Percentiles rank a stretch among this genome's conserved stretches.
Conservation (phyloP, 2,329 filamentous ascomycete species). For the Hyphodiscus sp. region DNA sequence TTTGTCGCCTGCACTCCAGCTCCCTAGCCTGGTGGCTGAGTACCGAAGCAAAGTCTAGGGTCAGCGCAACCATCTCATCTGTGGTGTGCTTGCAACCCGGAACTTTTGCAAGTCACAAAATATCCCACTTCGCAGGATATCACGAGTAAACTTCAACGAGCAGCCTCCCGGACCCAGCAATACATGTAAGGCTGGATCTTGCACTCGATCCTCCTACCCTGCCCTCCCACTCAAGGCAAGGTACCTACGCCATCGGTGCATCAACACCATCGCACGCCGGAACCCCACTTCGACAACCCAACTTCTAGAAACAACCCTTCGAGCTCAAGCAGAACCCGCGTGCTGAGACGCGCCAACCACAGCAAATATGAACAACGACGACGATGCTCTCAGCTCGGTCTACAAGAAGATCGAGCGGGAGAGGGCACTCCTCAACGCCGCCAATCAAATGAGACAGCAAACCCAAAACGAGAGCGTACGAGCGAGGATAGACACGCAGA, state of each 20-base stretch:
- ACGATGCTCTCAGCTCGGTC: constrained; percentile 68
- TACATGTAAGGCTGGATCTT: neutral
- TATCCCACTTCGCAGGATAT: constrained; percentile 14
- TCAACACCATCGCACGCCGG: neutral
- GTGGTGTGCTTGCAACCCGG: neutral
- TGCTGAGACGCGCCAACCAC: constrained; percentile 18
- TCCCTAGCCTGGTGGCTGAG: neutral
- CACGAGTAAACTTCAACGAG: constrained; percentile 11
- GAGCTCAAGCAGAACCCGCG: constrained; percentile 9
- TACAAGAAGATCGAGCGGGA: constrained; percentile 97
- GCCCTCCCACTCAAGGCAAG: constrained; percentile 1
- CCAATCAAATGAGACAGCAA: constrained; percentile 90
- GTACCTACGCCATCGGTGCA: too few relatives aligned
- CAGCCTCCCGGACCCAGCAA: neutral
- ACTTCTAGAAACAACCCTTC: constrained; percentile 3
- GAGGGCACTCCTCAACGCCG: constrained; percentile 88
- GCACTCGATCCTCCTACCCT: neutral
- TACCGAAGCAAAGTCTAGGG: neutral
- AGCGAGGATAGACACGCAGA: constrained; percentile 85
- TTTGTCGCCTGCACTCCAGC: too few relatives aligned
- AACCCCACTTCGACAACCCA: constrained; percentile 18
- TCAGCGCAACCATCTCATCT: constrained; percentile 7
- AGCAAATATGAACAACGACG: constrained; percentile 50
- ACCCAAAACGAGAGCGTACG: constrained; percentile 90
- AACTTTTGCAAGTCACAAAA: constrained; percentile 1